Percentiles rank a stretch among this genome's conserved stretches.
Conservation (phyloP, 2,329 filamentous ascomycete genomes). For the Pseudomassariella vexata region DNA sequence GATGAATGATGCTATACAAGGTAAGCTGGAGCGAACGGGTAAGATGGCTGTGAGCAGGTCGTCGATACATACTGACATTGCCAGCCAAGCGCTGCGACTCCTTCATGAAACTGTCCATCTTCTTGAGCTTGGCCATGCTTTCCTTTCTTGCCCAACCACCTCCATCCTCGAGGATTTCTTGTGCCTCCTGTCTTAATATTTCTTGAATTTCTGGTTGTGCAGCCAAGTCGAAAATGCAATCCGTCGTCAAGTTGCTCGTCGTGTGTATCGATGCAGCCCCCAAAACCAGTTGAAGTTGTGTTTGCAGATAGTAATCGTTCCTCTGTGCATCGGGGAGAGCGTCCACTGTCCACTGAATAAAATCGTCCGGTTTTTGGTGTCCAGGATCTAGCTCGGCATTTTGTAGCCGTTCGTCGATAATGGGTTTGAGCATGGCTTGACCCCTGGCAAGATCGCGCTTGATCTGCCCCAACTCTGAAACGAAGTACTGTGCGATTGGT, state of each 20-base stretch:
- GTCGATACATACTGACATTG: conserved; percentile 26
- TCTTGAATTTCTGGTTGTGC: conserved; percentile 43
- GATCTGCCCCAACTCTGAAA: conserved; percentile 40
- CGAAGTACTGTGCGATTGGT: conserved; percentile 38
- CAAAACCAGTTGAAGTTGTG: conserved; percentile 33
- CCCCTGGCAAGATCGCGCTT: conserved; percentile 35
- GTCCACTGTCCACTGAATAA: conserved; percentile 41
- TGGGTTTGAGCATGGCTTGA: conserved; percentile 35
- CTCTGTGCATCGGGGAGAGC: conserved; percentile 28
- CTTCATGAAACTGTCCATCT: conserved; percentile 35
- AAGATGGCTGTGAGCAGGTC: neutral
- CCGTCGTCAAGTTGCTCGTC: conserved; percentile 39
- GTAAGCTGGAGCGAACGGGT: neutral
- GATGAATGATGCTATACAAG: conserved; percentile 33
- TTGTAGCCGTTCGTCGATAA: conserved; percentile 39
- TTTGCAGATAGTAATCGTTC: conserved; percentile 30
- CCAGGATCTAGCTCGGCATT: conserved; percentile 29
- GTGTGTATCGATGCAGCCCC: conserved; percentile 48
- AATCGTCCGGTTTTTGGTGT: conserved; percentile 37
- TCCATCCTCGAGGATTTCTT: conserved; percentile 28
- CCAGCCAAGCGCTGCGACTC: conserved; percentile 29
- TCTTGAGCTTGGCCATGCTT: conserved; percentile 31
- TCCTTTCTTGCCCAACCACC: conserved; percentile 26
- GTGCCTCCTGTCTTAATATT: conserved; percentile 45
- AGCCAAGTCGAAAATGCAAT: conserved; percentile 46